Evolutionary conservation across 495 filamentous ascomycete genomes (phyloP), one percentile per base, ranked within the genome.

Genomic region (Baudoinia panamericana): DNA sequence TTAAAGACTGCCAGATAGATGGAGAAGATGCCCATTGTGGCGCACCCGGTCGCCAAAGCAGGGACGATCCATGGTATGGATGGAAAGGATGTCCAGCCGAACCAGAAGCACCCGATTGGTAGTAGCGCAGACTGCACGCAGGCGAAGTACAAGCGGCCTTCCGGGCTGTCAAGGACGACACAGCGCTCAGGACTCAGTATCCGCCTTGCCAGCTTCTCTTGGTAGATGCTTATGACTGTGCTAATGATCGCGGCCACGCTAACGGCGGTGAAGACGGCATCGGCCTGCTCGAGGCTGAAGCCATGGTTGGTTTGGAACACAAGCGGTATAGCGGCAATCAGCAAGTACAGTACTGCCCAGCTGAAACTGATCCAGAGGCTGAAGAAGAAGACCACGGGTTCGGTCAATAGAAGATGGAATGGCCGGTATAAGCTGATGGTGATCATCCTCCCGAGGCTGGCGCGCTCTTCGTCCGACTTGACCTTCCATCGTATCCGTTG

Each of bases 371-470:
- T 75, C 88, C 88, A 95, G 11, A 92, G 64, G 17, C 81, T 87
- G 60, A 94, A 96, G 65, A 80, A 93, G 63, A 94, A 93, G 15
- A 95, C 85, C 10, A 94, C 84, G 0, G 87, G 83, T 51, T 95
- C 88, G 9, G 85, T 93, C 51, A 83, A 63, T 17, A 96, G 77
- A 22, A 96, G 68, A 43, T 83, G 73, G 60, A 95, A 93, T 4
- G 87, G 86, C 11, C 85, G 71, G 33, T 74, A 81, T 17, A 83
- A 61, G 0, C 84, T 90, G 19, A 84, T 73, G 20, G 66, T 63
- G 39, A 94, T 78, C 76, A 88, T 84, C 47, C 71, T 72, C 9
- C 46, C 51, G 26, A 93, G 48, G 4, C 72, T 81, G 19, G 68
- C 70, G 11, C 81, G 72, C 52, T 92, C 77, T 53, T 93, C 84